Percentiles rank a stretch among this genome's conserved stretches.
Conservation (phyloP, 2,329 filamentous ascomycete species). For the Hymenoscyphus fructigenus region DNA sequence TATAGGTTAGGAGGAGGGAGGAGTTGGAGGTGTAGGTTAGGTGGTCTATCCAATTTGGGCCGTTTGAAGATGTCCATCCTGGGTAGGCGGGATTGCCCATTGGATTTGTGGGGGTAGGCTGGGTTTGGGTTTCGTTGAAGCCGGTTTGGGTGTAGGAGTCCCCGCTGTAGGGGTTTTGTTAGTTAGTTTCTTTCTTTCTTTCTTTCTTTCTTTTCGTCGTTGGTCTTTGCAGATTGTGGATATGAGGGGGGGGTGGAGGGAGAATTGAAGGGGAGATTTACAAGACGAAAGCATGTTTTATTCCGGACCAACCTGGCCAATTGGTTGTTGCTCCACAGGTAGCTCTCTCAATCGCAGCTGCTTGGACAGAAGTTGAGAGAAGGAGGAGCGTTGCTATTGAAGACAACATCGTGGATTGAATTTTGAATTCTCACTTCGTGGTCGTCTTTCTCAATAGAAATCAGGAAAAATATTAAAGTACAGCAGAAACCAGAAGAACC, state of each 20-base stretch:
- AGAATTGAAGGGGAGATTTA: slow-evolving; percentile 28
- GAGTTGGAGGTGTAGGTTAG: slow-evolving; percentile 46
- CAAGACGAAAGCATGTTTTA: slow-evolving; percentile 46
- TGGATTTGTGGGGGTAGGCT: slow-evolving; percentile 40
- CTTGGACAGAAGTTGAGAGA: neutral
- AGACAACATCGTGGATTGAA: neutral
- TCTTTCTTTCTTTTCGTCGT: neutral
- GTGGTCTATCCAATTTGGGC: slow-evolving; percentile 57
- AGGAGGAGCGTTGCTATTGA: neutral
- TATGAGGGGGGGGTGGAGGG: too few species aligned
- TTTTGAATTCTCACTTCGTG: neutral
- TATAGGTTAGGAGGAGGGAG: slow-evolving; percentile 48
- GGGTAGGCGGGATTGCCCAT: slow-evolving; percentile 43
- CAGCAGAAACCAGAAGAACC: neutral
- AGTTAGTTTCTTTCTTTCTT: neutral
- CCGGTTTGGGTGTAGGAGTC: slow-evolving; percentile 43
- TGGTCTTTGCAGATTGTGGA: neutral
- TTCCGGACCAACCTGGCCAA: slow-evolving; percentile 40
- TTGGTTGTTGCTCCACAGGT: slow-evolving; percentile 30
- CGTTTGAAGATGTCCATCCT: slow-evolving; percentile 42
- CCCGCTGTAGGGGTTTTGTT: slow-evolving; percentile 33
- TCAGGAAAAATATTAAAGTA: too few species aligned
- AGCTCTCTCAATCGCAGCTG: neutral
- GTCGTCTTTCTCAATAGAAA: too few species aligned
- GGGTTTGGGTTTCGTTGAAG: slow-evolving; percentile 38